A percentile compares a stretch with the other conserved stretches of the same genome.
Evolutionary conservation across 176 grass and related monocot species (phyloP).

Genomic region (Cymbopogon citratus): DNA sequence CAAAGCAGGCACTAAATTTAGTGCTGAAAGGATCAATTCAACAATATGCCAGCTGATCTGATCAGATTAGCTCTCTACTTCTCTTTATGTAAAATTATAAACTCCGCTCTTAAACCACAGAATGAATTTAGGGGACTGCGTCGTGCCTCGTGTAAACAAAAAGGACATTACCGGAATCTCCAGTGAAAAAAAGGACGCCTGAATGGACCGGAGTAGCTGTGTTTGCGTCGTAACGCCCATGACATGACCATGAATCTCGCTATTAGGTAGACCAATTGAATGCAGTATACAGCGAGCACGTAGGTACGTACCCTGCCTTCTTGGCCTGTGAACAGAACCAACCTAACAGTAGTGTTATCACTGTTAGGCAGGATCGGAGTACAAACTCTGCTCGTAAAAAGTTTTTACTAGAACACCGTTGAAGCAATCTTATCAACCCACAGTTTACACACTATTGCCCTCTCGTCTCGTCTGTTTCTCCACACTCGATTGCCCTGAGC

Average conservation of each 20-base stretch:
- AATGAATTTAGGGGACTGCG: background rate
- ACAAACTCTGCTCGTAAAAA: background rate
- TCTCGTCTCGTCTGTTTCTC: background rate
- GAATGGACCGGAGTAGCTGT: background rate
- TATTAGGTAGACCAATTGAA: background rate
- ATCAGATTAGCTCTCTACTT: background rate
- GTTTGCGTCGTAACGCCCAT: background rate
- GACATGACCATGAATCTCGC: background rate
- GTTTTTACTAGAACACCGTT: background rate
- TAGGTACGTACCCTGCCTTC: background rate
- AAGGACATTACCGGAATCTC: background rate
- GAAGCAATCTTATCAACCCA: too few species aligned
- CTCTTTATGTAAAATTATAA: background rate
- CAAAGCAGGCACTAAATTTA: background rate
- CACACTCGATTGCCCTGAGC: background rate
- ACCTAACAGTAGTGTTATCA: too few species aligned
- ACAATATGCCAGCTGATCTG: background rate
- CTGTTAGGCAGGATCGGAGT: background rate
- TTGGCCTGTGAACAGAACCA: background rate
- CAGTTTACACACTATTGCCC: background rate
- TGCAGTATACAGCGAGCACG: background rate
- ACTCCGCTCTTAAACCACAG: background rate
- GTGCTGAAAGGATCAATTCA: conserved; percentile 3
- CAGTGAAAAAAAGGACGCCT: background rate
- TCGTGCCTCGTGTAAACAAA: background rate